Evolutionary conservation across 1,284 basidiomycete species (phyloP), one percentile per base, ranked within the genome.

Genomic region (Fomes fomentarius): DNA sequence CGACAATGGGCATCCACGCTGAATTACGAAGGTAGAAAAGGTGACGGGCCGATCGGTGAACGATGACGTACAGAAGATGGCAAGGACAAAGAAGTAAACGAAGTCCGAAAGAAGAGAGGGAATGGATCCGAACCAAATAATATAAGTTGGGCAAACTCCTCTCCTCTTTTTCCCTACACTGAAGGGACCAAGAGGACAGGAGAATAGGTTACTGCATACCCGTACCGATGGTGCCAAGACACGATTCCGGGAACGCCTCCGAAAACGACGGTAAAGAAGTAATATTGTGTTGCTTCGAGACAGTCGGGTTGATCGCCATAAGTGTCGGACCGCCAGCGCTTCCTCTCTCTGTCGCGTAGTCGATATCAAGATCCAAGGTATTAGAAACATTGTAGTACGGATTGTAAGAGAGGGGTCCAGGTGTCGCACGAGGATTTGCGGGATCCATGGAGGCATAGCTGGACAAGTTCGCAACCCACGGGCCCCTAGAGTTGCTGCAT

Each of bases 111-210:
- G 48, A 41, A 56, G 42, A 15, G 33, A 52, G 35, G 37, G 44
- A 45, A 37, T 28, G 38, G 40, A 63, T 53, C 54, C 59, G 48
- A 57, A 46, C 59, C 57, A 60, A n/a, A 54, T 58, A 55, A 52
- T 15, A 46, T 54, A 54, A 25, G 3, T 43, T 33, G 44, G 31
- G 42, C 45, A 39, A 40, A 42, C 58, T 58, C 47, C 64, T 65
- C 64, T 65, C 60, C 57, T 60, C 62, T 57, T 62, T 63, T 65
- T 65, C 64, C 56, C 59, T 54, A 26, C 56, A 54, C n/a, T n/a
- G n/a, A n/a, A 52, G 56, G 58, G 64, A 65, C 64, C 47, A 58
- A 53, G 57, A 64, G 56, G 60, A 67, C 63, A 65, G 61, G 62
- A 62, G 50, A 42, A 41, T 47, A 42, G 17, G 50, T 55, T 58